These are phyloP conservation scores for Xanthoceras sorbifolium DNA, from an alignment of 345 rosid species.

Conservation along the genomic window DNA sequence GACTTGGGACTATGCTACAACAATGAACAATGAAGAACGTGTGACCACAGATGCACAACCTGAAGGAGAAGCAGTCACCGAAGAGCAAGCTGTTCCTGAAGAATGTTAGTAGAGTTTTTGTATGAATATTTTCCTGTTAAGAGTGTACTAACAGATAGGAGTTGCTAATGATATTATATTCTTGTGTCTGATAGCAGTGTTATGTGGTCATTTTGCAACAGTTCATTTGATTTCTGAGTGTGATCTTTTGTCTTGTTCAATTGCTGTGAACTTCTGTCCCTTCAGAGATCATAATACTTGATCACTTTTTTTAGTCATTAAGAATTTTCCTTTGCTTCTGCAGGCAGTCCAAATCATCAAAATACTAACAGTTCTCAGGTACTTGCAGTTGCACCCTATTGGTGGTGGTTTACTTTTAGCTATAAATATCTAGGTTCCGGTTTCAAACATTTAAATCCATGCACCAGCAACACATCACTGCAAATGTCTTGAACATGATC, in stretches of 20 bases:
- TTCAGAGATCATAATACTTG: not conserved
- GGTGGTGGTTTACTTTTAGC: slow-evolving; percentile 2
- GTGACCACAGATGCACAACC: slow-evolving; percentile 31
- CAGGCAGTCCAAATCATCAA: slow-evolving; percentile 50
- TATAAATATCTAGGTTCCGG: not conserved
- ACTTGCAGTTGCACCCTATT: slow-evolving; percentile 19
- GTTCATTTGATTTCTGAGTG: not conserved
- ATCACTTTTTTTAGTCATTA: slow-evolving; percentile 13
- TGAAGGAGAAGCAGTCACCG: slow-evolving; percentile 33
- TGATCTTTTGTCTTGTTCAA: not conserved
- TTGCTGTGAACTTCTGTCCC: not conserved
- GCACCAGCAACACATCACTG: not conserved
- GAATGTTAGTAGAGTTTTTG: slow-evolving; percentile 42
- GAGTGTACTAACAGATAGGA: not conserved
- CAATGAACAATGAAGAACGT: slow-evolving; percentile 37
- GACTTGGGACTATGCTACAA: slow-evolving; percentile 49
- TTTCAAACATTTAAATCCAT: not conserved
- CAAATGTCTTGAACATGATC: not conserved
- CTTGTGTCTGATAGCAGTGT: not conserved
- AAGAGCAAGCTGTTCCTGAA: slow-evolving; percentile 39
- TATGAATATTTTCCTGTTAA: not conserved
- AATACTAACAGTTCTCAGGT: slow-evolving; percentile 49
- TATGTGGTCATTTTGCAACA: not conserved
- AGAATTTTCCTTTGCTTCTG: slow-evolving; percentile 21
- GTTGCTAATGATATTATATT: not conserved